These are phyloP conservation scores for Penicillium bialowiezense DNA, from an alignment of 495 filamentous ascomycete genomes.

Conservation along the genomic window DNA sequence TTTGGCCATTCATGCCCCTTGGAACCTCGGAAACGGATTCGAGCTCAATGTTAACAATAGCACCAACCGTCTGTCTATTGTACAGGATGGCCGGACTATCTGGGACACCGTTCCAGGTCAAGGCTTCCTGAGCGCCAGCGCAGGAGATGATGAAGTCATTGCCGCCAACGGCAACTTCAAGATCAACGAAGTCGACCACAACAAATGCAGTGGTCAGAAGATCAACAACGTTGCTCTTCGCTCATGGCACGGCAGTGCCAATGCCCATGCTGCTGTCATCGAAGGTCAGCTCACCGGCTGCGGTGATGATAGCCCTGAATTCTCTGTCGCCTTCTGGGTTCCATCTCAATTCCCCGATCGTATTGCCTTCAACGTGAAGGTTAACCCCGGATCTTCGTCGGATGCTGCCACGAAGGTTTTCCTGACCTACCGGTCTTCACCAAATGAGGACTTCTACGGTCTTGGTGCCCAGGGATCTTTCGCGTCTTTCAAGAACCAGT, in stretches of 20 bases:
- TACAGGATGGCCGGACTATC: slow-evolving; percentile 8
- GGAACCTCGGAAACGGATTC: slow-evolving; percentile 19
- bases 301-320: slow-evolving; percentile 10
- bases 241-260: slow-evolving; percentile 10
- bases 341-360: slow-evolving; percentile 18
- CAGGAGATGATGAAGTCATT: slow-evolving; percentile 17
- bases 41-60: slow-evolving; percentile 8
- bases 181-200: slow-evolving; percentile 19
- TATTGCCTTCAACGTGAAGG: slow-evolving; percentile 17
- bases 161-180: slow-evolving; percentile 24
- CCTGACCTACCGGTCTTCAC: slow-evolving; percentile 19
- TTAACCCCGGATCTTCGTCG: slow-evolving; percentile 6
- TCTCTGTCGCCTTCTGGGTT: slow-evolving; percentile 18
- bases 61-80: slow-evolving; percentile 13
- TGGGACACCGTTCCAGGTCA: slow-evolving; percentile 19
- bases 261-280: slow-evolving; percentile 16
- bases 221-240: slow-evolving; percentile 7
- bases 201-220: slow-evolving; percentile 19
- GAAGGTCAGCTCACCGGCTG: slow-evolving; percentile 17
- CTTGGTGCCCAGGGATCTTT: slow-evolving; percentile 27
- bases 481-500: slow-evolving; percentile 27
- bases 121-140: slow-evolving; percentile 20
- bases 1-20: slow-evolving; percentile 10
- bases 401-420: slow-evolving; percentile 15
- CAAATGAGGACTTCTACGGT: slow-evolving; percentile 27